phyloP scores from a whole-genome alignment of 2,329 filamentous ascomycete genomes.

The Sporothrix pallida region DNA sequence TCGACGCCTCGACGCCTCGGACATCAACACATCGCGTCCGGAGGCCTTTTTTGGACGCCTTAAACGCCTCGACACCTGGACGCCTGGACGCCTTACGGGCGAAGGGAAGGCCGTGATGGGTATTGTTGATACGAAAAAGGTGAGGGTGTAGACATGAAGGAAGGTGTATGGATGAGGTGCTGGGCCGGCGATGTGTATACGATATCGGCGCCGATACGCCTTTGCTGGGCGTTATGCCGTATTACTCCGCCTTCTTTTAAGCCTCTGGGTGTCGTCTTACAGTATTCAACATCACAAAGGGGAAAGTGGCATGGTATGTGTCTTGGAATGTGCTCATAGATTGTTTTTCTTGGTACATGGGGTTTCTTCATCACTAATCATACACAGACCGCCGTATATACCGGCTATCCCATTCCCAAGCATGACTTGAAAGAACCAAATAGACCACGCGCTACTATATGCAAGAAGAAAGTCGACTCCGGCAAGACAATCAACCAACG shows the following conservation, averaged over 20 bases:
- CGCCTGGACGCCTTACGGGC: neutral
- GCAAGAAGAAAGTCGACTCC: neutral
- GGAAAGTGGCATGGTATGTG: too few species aligned
- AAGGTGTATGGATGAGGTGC: neutral
- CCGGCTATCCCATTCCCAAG: too few species aligned
- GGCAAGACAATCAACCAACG: slow-evolving; percentile 46
- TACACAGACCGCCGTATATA: neutral
- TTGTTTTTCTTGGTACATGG: neutral
- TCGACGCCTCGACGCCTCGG: slow-evolving; percentile 15
- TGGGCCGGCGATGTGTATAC: neutral
- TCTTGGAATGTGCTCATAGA: too few species aligned
- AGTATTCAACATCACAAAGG: neutral
- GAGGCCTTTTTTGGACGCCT: neutral
- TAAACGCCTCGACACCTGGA: neutral
- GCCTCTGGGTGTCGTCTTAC: neutral
- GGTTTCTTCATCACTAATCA: neutral
- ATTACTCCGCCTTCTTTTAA: neutral
- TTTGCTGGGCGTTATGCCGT: neutral
- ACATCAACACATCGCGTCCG: neutral
- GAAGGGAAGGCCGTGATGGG: neutral
- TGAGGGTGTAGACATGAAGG: neutral
- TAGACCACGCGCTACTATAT: too few species aligned
- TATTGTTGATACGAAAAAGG: neutral
- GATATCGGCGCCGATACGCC: neutral
- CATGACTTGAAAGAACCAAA: too few species aligned